These are phyloP conservation scores for Rhododendron molle DNA, from an alignment of 148 eudicot species.

Conservation along the genomic window DNA sequence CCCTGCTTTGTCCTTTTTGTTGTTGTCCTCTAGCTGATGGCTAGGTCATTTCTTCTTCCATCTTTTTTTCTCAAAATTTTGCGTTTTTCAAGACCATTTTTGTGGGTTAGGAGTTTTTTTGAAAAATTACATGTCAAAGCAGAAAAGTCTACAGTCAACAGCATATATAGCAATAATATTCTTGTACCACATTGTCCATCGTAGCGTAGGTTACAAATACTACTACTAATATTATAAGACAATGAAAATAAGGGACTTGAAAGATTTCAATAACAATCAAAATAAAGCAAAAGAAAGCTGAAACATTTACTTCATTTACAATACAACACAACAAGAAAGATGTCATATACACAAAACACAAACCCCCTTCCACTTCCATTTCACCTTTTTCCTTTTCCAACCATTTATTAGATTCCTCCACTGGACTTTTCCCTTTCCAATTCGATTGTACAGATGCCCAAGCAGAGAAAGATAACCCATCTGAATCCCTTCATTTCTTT, in stretches of 20 bases:
- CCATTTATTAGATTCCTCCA: slow-evolving; percentile 55
- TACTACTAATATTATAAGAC: background rate
- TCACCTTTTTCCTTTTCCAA: slow-evolving; percentile 69
- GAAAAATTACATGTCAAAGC: no score
- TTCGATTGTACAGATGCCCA: slow-evolving; percentile 31
- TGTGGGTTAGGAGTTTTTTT: background rate
- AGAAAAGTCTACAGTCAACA: slow-evolving; percentile 17
- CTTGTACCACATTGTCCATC: slow-evolving; percentile 1
- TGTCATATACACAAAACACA: slow-evolving; percentile 35
- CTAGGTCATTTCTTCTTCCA: background rate
- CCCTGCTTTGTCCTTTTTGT: slow-evolving; percentile 19
- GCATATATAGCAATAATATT: slow-evolving; percentile 16
- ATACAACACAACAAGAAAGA: slow-evolving; percentile 28
- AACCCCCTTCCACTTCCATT: slow-evolving; percentile 31
- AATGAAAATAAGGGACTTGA: background rate
- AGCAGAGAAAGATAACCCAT: slow-evolving; percentile 32
- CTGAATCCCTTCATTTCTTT: slow-evolving; percentile 26
- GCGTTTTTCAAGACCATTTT: background rate
- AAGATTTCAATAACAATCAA: slow-evolving; percentile 20
- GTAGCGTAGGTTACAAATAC: background rate
- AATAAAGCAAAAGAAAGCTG: slow-evolving; percentile 37
- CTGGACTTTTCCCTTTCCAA: slow-evolving; percentile 22
- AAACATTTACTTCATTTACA: slow-evolving; percentile 56
- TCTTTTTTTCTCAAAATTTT: background rate
- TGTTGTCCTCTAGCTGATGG: slow-evolving; percentile 11